Evolutionary conservation across 2,329 filamentous ascomycete species (phyloP), one percentile per base, ranked within the genome.

Genomic region (Pseudogymnoascus verrucosus): DNA sequence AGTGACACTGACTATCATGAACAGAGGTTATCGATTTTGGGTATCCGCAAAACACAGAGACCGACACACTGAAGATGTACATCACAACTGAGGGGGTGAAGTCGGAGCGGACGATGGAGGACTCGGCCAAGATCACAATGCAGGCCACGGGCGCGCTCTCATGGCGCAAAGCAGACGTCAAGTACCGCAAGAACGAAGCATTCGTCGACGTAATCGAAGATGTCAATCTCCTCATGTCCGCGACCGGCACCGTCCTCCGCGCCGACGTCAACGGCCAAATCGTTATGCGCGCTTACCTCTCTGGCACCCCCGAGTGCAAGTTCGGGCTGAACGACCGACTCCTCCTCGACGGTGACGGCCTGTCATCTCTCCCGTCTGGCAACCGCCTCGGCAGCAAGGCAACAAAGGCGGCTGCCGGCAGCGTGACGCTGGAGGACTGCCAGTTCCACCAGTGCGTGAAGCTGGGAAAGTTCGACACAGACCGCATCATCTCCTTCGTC

Each of bases 141-240:
- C 95, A 99, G 80, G 96, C 95, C 11, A 99, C 95, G 0, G 95
- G 96, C 42, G 95, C 95, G 4, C 83, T 97, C 44, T 98, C 95
- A 57, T 99, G 96, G 95, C 87, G 96, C 70, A 90, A 96, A 73
- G 90, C 93, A 65, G 93, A 98, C 76, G 95, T 99, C 77, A 96
- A 96, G 75, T 99, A 99, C 79, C 90, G 95, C 76, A 99, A 99
- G 80, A 99, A 99, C 79, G 95, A 99, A 77, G 95, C 95, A 34
- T 99, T 99, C 73, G 95, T 99, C 69, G 95, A 99, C 76, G 95
- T 99, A 16, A 99, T 99, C 72, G 95, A 99, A 77, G 95, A 99
- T 73, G 93, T 99, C 72, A 99, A 99, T 77, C 84, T 99, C 65
- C 88, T 99, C 73, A 97, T 99, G 90, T 98, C 93, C n/a, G 95